Evolutionary conservation across 208 protist species (phyloP).

Genomic region (Naegleria gruberi): DNA sequence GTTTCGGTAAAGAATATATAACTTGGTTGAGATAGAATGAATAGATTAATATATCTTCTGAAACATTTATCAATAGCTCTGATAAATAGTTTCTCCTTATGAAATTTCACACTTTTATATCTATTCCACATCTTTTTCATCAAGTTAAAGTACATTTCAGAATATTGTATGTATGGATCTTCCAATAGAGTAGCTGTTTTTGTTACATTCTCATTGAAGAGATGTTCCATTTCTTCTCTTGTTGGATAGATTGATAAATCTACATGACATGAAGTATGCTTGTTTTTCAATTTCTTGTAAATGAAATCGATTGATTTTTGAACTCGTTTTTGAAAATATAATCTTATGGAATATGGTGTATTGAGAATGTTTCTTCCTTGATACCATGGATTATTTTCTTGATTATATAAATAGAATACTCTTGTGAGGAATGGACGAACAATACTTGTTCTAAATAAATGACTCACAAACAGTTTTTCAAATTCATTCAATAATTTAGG

Average conservation of each 20-base stretch:
- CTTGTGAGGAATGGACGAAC: too few relatives aligned
- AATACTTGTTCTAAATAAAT: too few relatives aligned
- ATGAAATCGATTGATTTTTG: neutral
- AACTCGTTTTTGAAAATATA: neutral
- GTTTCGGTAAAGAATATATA: too few relatives aligned
- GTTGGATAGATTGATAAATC: neutral
- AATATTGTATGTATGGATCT: neutral
- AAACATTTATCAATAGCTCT: neutral
- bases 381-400: too few relatives aligned
- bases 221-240: neutral
- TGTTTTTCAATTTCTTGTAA: neutral
- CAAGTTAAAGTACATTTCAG: neutral
- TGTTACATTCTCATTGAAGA: neutral
- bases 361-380: neutral
- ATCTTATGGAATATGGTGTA: neutral
- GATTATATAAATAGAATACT: too few relatives aligned
- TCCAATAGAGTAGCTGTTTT: neutral
- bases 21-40: neutral
- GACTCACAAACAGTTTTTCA: too few relatives aligned
- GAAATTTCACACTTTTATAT: neutral
- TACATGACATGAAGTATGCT: neutral
- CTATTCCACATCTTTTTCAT: neutral
- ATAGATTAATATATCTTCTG: neutral
- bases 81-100: neutral
- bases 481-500: too few relatives aligned